These are phyloP conservation scores for Triticum timopheevii DNA, from an alignment of 176 grass and related monocot genomes.

Conservation along the genomic window DNA sequence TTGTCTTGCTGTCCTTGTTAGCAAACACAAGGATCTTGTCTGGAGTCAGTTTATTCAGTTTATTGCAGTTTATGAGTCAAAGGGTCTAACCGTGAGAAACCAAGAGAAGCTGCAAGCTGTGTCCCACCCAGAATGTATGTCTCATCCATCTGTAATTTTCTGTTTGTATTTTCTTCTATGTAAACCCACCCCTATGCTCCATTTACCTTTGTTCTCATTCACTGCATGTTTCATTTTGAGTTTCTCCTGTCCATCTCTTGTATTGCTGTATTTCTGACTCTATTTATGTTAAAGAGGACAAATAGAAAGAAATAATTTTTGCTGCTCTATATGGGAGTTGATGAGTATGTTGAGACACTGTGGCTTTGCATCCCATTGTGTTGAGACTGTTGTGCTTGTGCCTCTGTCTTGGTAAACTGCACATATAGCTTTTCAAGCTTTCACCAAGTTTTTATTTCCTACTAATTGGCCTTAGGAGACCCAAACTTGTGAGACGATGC, in stretches of 20 bases:
- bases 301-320: background rate
- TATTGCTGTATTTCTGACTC: background rate
- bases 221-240: background rate
- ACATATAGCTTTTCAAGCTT: slow-evolving; percentile 1
- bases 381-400: background rate
- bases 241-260: background rate
- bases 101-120: slow-evolving; percentile 42
- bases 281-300: background rate
- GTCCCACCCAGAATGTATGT: slow-evolving; percentile 58
- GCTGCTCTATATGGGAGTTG: background rate
- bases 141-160: background rate
- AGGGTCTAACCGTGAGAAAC: slow-evolving; percentile 33
- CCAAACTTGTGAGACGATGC: slow-evolving; percentile 13
- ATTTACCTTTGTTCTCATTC: background rate
- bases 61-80: slow-evolving; percentile 50
- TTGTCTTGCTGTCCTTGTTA: slow-evolving; percentile 69
- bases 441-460: slow-evolving; percentile 7
- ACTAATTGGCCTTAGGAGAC: slow-evolving; percentile 5
- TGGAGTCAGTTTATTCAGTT: slow-evolving; percentile 73
- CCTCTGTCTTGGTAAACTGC: background rate
- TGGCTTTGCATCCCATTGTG: slow-evolving; percentile 27
- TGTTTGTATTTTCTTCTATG: slow-evolving; percentile 28
- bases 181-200: background rate
- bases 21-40: slow-evolving; percentile 66
- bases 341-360: background rate